Conservation (phyloP, 352 stramenopile genomes). For the Globisporangium cylindrosporum region DNA sequence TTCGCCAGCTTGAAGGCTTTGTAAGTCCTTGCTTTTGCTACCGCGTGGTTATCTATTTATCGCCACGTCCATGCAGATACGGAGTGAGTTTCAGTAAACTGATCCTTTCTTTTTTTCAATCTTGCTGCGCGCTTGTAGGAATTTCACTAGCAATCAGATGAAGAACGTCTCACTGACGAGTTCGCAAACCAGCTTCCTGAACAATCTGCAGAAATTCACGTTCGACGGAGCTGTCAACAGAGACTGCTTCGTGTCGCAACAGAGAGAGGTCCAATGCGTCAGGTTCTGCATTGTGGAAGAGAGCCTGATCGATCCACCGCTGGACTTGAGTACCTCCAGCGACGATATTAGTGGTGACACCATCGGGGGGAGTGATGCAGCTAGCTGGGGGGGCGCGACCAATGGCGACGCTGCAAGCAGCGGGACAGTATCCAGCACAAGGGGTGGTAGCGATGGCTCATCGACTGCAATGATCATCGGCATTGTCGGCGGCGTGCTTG, state of each 20-base stretch:
- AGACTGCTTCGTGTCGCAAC: not conserved
- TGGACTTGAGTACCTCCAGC: not conserved
- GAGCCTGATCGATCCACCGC: too few relatives aligned
- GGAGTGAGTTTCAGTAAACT: not conserved
- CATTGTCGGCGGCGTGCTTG: too few relatives aligned
- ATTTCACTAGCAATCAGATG: not conserved
- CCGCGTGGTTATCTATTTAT: too few relatives aligned
- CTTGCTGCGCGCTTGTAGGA: not conserved
- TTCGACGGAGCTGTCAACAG: constrained; percentile 1
- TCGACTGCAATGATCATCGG: not conserved
- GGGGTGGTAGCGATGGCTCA: not conserved
- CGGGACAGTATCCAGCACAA: too few relatives aligned
- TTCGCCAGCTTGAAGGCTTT: not conserved
- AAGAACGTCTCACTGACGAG: constrained; percentile 3
- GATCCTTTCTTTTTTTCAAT: too few relatives aligned
- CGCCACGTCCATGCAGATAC: too few relatives aligned
- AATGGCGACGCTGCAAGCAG: too few relatives aligned
- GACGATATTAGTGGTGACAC: not conserved
- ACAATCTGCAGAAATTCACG: constrained; percentile 2
- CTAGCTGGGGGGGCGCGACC: too few relatives aligned
- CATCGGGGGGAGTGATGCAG: too few relatives aligned
- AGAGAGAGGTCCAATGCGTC: not conserved
- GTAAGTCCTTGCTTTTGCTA: too few relatives aligned
- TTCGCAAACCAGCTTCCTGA: not conserved
- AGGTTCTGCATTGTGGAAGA: not conserved